Base-by-base conservation (phyloP, 1,284 basidiomycete species). In the Heliocybe sulcata region DNA sequence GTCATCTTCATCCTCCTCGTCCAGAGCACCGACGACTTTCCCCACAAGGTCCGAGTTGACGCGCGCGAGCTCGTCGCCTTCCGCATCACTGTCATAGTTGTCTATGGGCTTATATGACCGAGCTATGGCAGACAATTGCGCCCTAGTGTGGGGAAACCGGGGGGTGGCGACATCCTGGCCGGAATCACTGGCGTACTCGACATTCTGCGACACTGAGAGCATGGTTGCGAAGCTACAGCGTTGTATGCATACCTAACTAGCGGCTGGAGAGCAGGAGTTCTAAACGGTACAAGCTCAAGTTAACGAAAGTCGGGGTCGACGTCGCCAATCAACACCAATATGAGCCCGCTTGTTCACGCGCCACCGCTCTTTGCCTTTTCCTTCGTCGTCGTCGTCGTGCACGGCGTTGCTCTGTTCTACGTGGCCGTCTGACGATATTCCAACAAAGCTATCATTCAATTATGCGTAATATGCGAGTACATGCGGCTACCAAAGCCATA, bases 1-100 rank as follows among this genome's bases (percentile, higher is more conserved):
- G 55, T 85, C 82, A 57, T 95, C 93, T 69, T 94, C 92, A 57
- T 87, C 82, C 68, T 96, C 93, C 56, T 85, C 81, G 48, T 82
- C 81, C 48, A 96, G 79, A 51, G 92, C 71, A 2, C 74, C 71
- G 26, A 90, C 87, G 12, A 94, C 85, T 63, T 77, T 77, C 63
- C 77, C 79, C 20, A 93, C 80, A 10, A 93, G 70, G 35, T 75
- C 72, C 1, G 78, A 71, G 45, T 75, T 78, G 56, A 87, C 76
- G 53, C 76, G 74, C 55, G 64, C 69, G 45, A 70, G 69, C 50
- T 85, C 82, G 55, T 85, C 83, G 26, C 69, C 70, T 56, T 88
- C 85, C 6, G 69, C 64, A 56, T 86, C 82, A 59, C 70, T 70
- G 57, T 86, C 85, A 61, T 75, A 73, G 51, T 62, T 67, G 57